Conservation (phyloP, 169 alveolate species). For the Cryptosporidium felis region DNA sequence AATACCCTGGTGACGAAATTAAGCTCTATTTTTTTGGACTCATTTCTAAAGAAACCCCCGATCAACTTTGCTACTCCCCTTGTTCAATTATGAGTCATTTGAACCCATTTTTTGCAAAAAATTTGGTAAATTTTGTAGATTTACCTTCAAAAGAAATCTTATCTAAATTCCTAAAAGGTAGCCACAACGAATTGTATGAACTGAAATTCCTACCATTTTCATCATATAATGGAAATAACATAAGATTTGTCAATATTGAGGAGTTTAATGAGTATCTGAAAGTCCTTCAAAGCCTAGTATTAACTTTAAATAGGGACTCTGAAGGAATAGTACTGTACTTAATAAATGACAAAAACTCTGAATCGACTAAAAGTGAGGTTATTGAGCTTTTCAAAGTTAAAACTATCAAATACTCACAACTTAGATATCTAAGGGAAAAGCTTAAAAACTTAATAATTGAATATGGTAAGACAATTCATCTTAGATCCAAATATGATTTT, state of each 20-base stretch:
- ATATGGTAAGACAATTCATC: neutral
- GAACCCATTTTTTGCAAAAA: neutral
- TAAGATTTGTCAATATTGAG: neutral
- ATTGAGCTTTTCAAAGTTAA: slow-evolving; percentile 1
- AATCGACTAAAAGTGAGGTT: neutral
- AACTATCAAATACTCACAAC: neutral
- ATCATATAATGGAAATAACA: neutral
- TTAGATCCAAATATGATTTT: too few species aligned
- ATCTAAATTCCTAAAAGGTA: neutral
- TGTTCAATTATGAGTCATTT: neutral
- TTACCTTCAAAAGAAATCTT: slow-evolving; percentile 13
- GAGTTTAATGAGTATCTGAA: slow-evolving; percentile 1
- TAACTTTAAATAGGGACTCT: neutral
- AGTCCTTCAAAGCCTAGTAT: neutral
- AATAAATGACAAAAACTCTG: neutral
- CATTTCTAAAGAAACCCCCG: slow-evolving; percentile 3
- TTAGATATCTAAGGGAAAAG: slow-evolving; percentile 9
- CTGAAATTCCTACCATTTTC: neutral
- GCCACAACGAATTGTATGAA: neutral
- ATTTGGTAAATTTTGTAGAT: neutral
- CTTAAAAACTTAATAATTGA: neutral
- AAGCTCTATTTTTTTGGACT: slow-evolving; percentile 30
- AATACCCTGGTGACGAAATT: neutral
- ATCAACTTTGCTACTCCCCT: neutral
- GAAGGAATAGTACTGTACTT: slow-evolving; percentile 43